Evolutionary conservation across 352 stramenopile species (phyloP).

Genomic region (Phytophthora niederhauseri): DNA sequence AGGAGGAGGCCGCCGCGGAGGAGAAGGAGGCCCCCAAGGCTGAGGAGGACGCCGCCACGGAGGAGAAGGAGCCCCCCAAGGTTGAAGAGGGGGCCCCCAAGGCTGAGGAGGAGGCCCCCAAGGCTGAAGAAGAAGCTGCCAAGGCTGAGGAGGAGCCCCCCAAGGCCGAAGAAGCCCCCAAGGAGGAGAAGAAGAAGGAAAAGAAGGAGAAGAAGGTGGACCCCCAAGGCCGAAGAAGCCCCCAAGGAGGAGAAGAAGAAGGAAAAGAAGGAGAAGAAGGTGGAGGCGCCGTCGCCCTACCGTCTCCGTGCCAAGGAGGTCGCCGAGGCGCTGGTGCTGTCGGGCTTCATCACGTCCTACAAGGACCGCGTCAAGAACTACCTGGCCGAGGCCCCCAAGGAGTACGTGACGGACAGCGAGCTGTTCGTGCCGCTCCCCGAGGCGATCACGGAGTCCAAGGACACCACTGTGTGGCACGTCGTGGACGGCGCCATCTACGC

Average conservation of each 20-base stretch:
- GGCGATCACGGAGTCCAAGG: conserved; percentile 42
- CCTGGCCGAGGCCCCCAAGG: conserved; percentile 39
- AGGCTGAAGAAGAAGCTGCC: conserved; percentile 22
- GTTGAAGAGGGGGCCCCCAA: conserved; percentile 23
- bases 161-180: conserved; percentile 12
- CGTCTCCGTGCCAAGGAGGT: conserved; percentile 45
- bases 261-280: conserved; percentile 28
- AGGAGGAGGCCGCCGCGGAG: conserved; percentile 19
- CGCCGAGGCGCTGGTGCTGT: conserved; percentile 41
- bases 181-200: conserved; percentile 24
- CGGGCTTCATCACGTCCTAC: conserved; percentile 46
- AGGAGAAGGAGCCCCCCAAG: conserved; percentile 17
- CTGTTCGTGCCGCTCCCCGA: conserved; percentile 48
- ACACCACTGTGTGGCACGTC: conserved; percentile 44
- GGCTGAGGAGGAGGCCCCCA: conserved; percentile 21
- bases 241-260: conserved; percentile 24
- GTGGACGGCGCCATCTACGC: conserved; percentile 43
- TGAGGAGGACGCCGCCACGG: conserved; percentile 21
- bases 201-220: conserved; percentile 33
- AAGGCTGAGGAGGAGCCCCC: conserved; percentile 23
- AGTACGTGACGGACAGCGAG: conserved; percentile 52
- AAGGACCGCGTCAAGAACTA: conserved; percentile 56
- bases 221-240: conserved; percentile 9
- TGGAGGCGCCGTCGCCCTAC: conserved; percentile 38
- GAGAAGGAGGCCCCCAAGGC: conserved; percentile 5